Evolutionary conservation across 345 rosid genomes (phyloP), one percentile per base, ranked within the genome.

Genomic region (Excoecaria agallocha): DNA sequence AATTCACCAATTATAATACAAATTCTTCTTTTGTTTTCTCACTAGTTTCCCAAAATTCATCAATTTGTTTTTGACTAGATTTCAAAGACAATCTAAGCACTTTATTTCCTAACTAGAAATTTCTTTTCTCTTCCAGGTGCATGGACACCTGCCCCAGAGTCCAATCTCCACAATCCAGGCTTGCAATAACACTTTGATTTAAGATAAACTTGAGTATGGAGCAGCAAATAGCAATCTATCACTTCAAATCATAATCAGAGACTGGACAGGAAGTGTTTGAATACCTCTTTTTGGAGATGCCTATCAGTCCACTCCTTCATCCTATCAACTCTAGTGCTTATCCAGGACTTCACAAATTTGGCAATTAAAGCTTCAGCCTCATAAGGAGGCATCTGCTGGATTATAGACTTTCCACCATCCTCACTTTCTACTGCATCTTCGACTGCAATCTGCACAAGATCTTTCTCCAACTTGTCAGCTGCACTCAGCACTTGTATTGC

Each of bases 361-460:
- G 91, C 91, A 73, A 94, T 90, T 54, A 91, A 89, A 5, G 89
- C 82, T 79, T 92, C 97, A 19, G 98, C 97, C 79, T 94, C 97
- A 57, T 77, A 94, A 43, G 98, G 98, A 77, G 98, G 95, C 98
- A 94, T 94, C 82, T 94, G 97, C n/a, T 92, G 93, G 68, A 94
- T 94, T 69, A 94, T 89, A 55, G 93, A 94, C 85, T 94, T 94
- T 68, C 98, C 98, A 69, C 98, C 98, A 80, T 94, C 98, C 59
- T 94, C 98, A 78, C 98, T 89, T 77, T 94, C 93, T 68, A 94
- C 98, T 17, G 98, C 85, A 86, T 94, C 98, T 84, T 90, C 97
- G 35, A 94, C 98, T 16, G 98, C 98, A 66, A 94, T 92, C 86
- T 92, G 98, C 66, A 94, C 98, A 41, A 94, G 97, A 92, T 92